Evolutionary conservation across 106 monocot species (phyloP).

Genomic region (Platanthera zijinensis): DNA sequence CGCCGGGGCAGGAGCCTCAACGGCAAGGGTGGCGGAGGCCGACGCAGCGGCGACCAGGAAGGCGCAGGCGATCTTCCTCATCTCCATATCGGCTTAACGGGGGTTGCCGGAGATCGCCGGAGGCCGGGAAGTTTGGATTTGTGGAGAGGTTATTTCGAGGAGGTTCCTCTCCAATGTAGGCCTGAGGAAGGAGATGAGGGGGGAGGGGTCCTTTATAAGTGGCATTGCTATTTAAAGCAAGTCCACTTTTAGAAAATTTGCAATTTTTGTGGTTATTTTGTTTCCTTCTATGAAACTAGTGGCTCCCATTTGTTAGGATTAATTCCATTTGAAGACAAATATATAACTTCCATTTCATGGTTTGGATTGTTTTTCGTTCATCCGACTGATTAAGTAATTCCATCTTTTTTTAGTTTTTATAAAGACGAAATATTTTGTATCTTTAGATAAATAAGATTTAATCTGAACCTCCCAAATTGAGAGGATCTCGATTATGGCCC

Average conservation of each 20-base stretch:
- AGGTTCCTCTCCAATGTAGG: conserved; percentile 2
- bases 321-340: no score
- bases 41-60: conserved; percentile 40
- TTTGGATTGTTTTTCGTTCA: no score
- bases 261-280: background rate
- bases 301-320: no score
- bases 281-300: no score
- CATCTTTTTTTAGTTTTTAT: no score
- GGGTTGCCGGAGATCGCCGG: background rate
- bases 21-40: conserved; percentile 25
- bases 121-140: background rate
- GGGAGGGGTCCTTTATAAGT: conserved; percentile 11
- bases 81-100: conserved; percentile 35
- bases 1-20: conserved; percentile 39
- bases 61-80: conserved; percentile 67
- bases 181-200: background rate
- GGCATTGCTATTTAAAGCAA: background rate
- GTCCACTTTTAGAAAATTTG: background rate
- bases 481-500: no score
- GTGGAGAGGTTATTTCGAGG: background rate
- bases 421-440: no score
- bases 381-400: no score
- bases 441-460: no score
- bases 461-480: no score
- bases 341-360: no score